Evolutionary conservation across 192 early-diverging fungal genomes (phyloP).

Genomic region (Mortierella alpina): DNA sequence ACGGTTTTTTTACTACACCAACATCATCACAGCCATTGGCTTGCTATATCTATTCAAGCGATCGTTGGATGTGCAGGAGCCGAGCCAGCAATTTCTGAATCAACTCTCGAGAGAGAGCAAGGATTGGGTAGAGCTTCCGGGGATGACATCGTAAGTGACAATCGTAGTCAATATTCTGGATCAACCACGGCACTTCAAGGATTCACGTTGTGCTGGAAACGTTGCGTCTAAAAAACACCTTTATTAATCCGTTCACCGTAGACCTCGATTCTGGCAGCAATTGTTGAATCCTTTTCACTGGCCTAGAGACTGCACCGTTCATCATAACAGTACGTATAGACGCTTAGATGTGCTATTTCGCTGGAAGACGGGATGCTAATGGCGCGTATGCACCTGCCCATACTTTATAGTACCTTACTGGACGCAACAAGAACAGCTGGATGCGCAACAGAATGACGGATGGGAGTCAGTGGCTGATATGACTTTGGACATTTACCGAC

Average conservation of each 20-base stretch:
- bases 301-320: constrained; percentile 37
- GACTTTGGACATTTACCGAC: constrained; percentile 50
- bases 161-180: too few species aligned
- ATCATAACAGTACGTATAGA: constrained; percentile 40
- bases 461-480: constrained; percentile 34
- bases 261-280: constrained; percentile 49
- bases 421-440: constrained; percentile 21
- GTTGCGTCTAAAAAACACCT: neutral
- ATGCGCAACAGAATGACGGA: constrained; percentile 21
- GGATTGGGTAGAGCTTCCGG: constrained; percentile 37
- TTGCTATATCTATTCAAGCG: constrained; percentile 35
- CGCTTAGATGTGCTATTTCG: neutral
- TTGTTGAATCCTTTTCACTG: constrained; percentile 39
- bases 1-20: constrained; percentile 51
- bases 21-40: constrained; percentile 43
- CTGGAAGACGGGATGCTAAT: neutral
- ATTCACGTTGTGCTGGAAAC: too few species aligned
- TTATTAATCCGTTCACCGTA: neutral
- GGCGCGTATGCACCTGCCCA: neutral
- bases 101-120: constrained; percentile 37
- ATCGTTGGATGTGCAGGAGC: constrained; percentile 31
- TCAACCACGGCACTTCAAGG: too few species aligned
- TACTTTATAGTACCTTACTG: constrained; percentile 43
- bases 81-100: constrained; percentile 37
- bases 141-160: constrained; percentile 17